Evolutionary conservation across 805 yeast genomes (phyloP), one percentile per base, ranked within the genome.

Genomic region (Ogataea dorogensis): DNA sequence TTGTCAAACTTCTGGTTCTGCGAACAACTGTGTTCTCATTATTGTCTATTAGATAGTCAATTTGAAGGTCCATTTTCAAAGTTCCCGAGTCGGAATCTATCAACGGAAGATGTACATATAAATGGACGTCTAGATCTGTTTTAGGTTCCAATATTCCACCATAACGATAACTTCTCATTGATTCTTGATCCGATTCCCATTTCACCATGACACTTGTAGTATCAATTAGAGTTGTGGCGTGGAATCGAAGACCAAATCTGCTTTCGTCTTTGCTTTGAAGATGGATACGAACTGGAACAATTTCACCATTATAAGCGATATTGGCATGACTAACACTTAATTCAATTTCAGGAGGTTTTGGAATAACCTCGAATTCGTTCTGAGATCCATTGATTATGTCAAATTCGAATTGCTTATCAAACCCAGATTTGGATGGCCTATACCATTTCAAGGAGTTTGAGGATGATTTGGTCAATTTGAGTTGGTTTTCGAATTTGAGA

Each of bases 281-380:
- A 7, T 35, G 34, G 1, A 69, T 15, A 0, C 33, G 37, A 14
- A 57, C 39, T 1, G 51, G 49, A 15, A 59, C 45, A 0, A 31
- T 42, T 36, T 67, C 67, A 8, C 68, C 68, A 19, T 51, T 47
- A 28, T 55, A 54, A 1, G 58, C 64, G 27, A 41, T 38, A 5
- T 59, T 56, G 0, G 54, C 33, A 14, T 53, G 43, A 1, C 43
- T 46, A 5, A 65, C 34, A 0, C 29, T 28, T 4, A 63, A 49
- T 13, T 46, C 52, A 0, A 63, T 53, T 3, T 59, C 49, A 5
- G 75, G 75, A 3, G 59, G 48, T 31, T 67, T 59, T 11, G 75
- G 73, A 6, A 65, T 47, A 3, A 67, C 54, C 23, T 61, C 61
- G 39, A 57, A 53, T 15, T 35, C 44, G 15, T 30, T 28, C 27